A percentile compares a stretch with the other conserved stretches of the same genome.
phyloP scores from a whole-genome alignment of 2,329 filamentous ascomycete genomes.

The Aschersonia sp. region DNA sequence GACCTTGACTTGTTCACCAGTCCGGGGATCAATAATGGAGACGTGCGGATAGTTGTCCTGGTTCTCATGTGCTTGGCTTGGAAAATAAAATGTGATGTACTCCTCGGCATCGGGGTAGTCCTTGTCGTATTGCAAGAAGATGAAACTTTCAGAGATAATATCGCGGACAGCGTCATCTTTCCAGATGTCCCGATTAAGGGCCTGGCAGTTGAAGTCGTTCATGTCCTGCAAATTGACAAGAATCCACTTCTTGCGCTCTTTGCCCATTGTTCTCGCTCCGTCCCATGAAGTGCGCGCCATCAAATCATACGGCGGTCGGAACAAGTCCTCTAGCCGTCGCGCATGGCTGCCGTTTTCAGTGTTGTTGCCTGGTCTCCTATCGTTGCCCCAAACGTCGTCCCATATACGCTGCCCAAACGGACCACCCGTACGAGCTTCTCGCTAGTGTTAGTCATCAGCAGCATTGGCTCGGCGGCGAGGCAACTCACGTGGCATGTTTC shows the following conservation, averaged over 20 bases:
- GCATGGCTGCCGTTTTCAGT: slow-evolving; percentile 48
- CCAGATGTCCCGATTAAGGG: slow-evolving; percentile 90
- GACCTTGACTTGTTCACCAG: slow-evolving; percentile 91
- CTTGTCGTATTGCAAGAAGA: slow-evolving; percentile 91
- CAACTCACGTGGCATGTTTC: slow-evolving; percentile 17
- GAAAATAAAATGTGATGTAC: slow-evolving; percentile 85
- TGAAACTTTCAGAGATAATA: slow-evolving; percentile 80
- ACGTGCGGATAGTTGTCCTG: slow-evolving; percentile 92
- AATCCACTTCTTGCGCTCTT: slow-evolving; percentile 84
- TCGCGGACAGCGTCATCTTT: slow-evolving; percentile 68
- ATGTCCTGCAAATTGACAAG: slow-evolving; percentile 91
- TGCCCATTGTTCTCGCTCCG: slow-evolving; percentile 69
- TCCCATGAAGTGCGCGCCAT: slow-evolving; percentile 75
- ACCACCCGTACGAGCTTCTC: slow-evolving; percentile 11
- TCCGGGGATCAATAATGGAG: slow-evolving; percentile 86
- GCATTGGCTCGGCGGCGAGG: too few relatives aligned
- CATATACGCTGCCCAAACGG: slow-evolving; percentile 26
- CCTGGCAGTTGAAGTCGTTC: slow-evolving; percentile 86
- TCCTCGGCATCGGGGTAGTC: slow-evolving; percentile 63
- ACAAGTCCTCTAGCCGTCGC: slow-evolving; percentile 75
- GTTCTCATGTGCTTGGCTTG: slow-evolving; percentile 53
- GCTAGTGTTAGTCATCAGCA: too few relatives aligned
- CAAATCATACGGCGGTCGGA: slow-evolving; percentile 80
- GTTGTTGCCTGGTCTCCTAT: slow-evolving; percentile 7
- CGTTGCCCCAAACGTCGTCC: slow-evolving; percentile 20